phyloP scores from a whole-genome alignment of 495 filamentous ascomycete genomes.

The Tuber borchii region DNA sequence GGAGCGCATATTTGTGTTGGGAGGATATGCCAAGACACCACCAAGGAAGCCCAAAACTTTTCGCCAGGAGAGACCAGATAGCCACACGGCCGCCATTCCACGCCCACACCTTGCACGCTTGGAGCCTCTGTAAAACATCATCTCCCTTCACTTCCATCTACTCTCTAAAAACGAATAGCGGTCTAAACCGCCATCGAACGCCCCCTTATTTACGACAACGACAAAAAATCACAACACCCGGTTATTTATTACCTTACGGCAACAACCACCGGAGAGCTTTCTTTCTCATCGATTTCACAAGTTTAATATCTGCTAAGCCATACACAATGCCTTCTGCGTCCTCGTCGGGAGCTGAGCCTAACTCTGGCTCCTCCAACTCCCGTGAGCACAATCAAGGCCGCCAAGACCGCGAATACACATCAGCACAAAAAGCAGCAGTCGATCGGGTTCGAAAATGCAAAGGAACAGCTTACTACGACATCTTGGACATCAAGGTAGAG shows the following conservation, averaged over 20 bases:
- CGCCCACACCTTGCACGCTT: background rate
- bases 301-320: constrained; percentile 1
- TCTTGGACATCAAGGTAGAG: constrained; percentile 60
- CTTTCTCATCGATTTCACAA: background rate
- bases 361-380: constrained; percentile 56
- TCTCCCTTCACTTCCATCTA: constrained; percentile 16
- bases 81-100: constrained; percentile 15
- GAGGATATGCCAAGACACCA: constrained; percentile 17
- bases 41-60: constrained; percentile 12
- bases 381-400: constrained; percentile 91
- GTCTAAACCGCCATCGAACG: background rate
- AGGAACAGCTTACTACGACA: constrained; percentile 84
- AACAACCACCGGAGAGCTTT: constrained; percentile 6
- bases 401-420: constrained; percentile 78
- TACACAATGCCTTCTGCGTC: constrained; percentile 69
- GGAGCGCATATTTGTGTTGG: background rate
- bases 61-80: constrained; percentile 31
- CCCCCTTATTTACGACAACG: background rate
- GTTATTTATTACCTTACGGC: background rate
- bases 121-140: background rate
- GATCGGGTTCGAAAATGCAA: constrained; percentile 75
- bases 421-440: constrained; percentile 84
- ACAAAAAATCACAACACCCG: background rate
- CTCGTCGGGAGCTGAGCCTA: constrained; percentile 64
- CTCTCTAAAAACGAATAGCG: background rate